Percentiles rank a stretch among this genome's conserved stretches.
phyloP scores from a whole-genome alignment of 306 rosid genomes.

The Senna siamea region DNA sequence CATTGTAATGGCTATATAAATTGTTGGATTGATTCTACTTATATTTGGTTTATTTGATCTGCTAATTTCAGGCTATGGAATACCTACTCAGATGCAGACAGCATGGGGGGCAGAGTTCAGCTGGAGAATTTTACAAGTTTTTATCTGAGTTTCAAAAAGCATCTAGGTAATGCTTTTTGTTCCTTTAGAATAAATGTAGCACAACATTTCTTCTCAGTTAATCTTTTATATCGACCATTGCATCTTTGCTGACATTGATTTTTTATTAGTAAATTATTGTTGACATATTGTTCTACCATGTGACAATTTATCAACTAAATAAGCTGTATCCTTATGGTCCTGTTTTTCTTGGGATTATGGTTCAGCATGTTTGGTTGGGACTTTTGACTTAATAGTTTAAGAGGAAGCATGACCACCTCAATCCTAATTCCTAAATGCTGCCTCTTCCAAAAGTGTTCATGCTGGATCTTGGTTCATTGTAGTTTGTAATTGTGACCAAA shows the following conservation, averaged over 20 bases:
- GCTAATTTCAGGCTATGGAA: conserved; percentile 80
- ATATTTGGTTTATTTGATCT: conserved; percentile 35
- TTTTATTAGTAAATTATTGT: conserved; percentile 13
- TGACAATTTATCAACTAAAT: neutral
- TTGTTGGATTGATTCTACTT: conserved; percentile 17
- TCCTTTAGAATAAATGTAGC: conserved; percentile 2
- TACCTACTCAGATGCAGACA: conserved; percentile 70
- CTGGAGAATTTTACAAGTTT: conserved; percentile 62
- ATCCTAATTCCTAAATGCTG: neutral
- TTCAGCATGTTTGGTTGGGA: neutral
- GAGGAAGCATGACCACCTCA: neutral
- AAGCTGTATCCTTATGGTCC: neutral
- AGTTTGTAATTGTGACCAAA: neutral
- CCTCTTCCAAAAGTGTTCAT: neutral
- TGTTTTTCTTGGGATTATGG: neutral
- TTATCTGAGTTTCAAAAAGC: conserved; percentile 84
- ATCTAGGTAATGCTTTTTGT: conserved; percentile 55
- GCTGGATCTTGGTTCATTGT: neutral
- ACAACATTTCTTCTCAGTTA: neutral
- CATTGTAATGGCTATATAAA: conserved; percentile 33
- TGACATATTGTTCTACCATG: neutral
- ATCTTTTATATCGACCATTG: neutral
- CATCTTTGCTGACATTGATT: conserved; percentile 4
- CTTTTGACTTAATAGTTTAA: neutral
- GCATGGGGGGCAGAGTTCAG: conserved; percentile 68